phyloP scores from a whole-genome alignment of 768 basidiomycete species.

The Boletus vermiculosoides region DNA sequence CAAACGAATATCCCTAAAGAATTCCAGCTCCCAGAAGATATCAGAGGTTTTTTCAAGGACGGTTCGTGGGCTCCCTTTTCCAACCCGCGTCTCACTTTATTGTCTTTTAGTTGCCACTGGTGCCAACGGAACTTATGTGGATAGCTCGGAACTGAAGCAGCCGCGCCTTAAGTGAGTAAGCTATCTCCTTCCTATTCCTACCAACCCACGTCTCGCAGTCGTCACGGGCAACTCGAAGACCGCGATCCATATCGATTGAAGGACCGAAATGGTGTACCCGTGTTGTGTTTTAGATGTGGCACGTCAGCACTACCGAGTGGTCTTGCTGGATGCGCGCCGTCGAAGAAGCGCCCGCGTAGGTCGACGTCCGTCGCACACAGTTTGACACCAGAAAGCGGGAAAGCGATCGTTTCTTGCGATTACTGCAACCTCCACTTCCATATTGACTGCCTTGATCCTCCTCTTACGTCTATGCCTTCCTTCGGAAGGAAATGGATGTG shows the following conservation, averaged over 20 bases:
- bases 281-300: constrained; percentile 91
- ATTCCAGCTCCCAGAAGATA: constrained; percentile 84
- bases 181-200: constrained; percentile 4
- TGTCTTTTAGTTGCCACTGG: constrained; percentile 65
- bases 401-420: constrained; percentile 88
- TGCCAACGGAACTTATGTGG: constrained; percentile 79
- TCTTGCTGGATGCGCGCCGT: constrained; percentile 50
- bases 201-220: constrained; percentile 42
- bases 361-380: constrained; percentile 41
- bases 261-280: constrained; percentile 77
- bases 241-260: constrained; percentile 85
- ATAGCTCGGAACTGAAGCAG: constrained; percentile 71
- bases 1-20: constrained; percentile 72
- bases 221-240: constrained; percentile 86
- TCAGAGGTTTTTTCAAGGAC: constrained; percentile 81
- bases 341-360: constrained; percentile 54
- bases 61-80: constrained; percentile 48
- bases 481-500: constrained; percentile 98
- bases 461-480: constrained; percentile 79
- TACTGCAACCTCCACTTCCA: constrained; percentile 96
- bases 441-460: constrained; percentile 93
- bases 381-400: constrained; percentile 54
- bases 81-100: constrained; percentile 16
- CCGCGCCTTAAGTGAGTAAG: constrained; percentile 77
- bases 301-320: constrained; percentile 68